These are phyloP conservation scores for Gloeopeniophorella convolvens DNA, from an alignment of 768 basidiomycete species.

Conservation along the genomic window DNA sequence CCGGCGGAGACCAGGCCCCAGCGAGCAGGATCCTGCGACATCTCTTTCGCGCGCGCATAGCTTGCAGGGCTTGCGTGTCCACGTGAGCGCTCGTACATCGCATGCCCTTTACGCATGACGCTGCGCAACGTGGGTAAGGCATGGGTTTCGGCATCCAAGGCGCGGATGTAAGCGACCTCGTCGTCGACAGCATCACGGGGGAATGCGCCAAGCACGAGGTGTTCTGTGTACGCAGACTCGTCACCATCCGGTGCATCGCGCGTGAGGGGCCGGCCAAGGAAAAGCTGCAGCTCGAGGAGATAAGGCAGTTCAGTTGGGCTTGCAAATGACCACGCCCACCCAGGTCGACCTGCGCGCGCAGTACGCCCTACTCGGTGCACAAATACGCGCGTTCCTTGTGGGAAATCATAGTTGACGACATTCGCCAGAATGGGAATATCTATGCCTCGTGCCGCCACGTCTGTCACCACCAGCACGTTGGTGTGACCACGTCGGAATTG, in stretches of 20 bases:
- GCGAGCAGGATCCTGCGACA: constrained; percentile 58
- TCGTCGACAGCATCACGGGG: constrained; percentile 74
- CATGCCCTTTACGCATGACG: constrained; percentile 84
- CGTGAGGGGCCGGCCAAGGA: constrained; percentile 74
- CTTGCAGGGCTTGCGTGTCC: constrained; percentile 82
- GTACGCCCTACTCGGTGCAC: constrained; percentile 97
- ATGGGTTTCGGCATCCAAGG: constrained; percentile 57
- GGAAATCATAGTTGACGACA: constrained; percentile 98
- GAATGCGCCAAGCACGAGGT: constrained; percentile 76
- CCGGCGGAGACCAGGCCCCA: constrained; percentile 66
- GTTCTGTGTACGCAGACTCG: constrained; percentile 54
- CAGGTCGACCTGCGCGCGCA: constrained; percentile 88
- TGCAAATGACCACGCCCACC: constrained; percentile 96
- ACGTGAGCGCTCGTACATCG: constrained; percentile 91
- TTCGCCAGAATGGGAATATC: constrained; percentile 96
- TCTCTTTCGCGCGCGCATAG: constrained; percentile 85
- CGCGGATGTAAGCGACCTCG: constrained; percentile 73
- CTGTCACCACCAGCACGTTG: constrained; percentile 89
- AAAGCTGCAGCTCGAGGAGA: constrained; percentile 88
- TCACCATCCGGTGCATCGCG: constrained; percentile 45
- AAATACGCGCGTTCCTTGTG: constrained; percentile 87
- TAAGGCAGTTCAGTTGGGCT: constrained; percentile 82
- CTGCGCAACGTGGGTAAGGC: constrained; percentile 60
- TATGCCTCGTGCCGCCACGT: constrained; percentile 96
- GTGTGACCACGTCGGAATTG: constrained; percentile 77